These are phyloP conservation scores for Eremothecium gossypii DNA, from an alignment of 1,139 yeast genomes.

Conservation along the genomic window DNA sequence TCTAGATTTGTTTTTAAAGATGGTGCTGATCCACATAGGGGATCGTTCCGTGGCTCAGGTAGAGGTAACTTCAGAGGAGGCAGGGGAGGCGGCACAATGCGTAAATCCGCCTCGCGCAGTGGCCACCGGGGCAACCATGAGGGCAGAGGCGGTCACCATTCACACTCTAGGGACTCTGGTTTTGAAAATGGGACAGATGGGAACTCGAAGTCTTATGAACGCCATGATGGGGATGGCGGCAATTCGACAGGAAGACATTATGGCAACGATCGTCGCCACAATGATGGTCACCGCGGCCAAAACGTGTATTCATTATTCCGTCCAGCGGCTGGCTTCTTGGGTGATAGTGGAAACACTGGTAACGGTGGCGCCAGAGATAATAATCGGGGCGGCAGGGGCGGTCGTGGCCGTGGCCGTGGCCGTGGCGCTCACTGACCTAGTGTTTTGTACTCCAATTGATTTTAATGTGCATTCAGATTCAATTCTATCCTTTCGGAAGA, in stretches of 20 bases:
- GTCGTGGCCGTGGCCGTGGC: constrained; percentile 15
- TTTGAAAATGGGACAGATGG: constrained; percentile 3
- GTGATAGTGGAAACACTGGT: constrained; percentile 5
- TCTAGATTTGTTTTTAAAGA: constrained; percentile 12
- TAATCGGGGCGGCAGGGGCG: constrained; percentile 10
- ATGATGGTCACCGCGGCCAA: constrained; percentile 5
- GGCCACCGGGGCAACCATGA: constrained; percentile 10
- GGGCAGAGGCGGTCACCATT: constrained; percentile 8
- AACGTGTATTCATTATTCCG: constrained; percentile 19
- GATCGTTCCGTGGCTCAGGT: constrained; percentile 1
- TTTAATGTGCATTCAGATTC: constrained; percentile 3
- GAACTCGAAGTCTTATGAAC: constrained; percentile 4
- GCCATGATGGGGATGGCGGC: constrained; percentile 8
- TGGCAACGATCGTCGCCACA: constrained; percentile 6
- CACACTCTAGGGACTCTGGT: constrained; percentile 5
- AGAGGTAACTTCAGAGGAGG: constrained; percentile 11
- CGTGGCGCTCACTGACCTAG: constrained; percentile 8
- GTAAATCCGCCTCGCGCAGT: constrained; percentile 8
- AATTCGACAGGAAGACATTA: constrained; percentile 3
- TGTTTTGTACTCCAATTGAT: not conserved
- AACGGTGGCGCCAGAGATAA: constrained; percentile 5
- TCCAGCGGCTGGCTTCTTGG: constrained; percentile 25
- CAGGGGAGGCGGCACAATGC: constrained; percentile 8
- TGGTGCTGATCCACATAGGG: not conserved
- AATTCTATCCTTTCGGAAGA: not conserved